Conservation (phyloP, 176 grass and related monocot genomes). For the Themeda triandra region DNA sequence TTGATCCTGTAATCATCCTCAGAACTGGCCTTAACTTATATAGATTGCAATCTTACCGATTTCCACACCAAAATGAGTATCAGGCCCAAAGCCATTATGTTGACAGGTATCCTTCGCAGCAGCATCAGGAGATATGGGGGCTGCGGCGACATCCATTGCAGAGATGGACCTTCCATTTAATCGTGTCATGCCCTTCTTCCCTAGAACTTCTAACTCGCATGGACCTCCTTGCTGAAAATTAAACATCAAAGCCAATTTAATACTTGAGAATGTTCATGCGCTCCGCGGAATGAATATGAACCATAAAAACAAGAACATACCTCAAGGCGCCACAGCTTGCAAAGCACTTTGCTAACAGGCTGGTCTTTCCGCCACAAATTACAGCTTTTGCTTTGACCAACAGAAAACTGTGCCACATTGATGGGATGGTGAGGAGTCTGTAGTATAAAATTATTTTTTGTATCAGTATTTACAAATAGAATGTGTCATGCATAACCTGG, state of each 20-base stretch:
- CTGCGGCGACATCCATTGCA: slow-evolving; percentile 49
- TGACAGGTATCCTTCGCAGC: slow-evolving; percentile 41
- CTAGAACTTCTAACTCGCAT: slow-evolving; percentile 76
- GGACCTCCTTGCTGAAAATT: slow-evolving; percentile 30
- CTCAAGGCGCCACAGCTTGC: slow-evolving; percentile 68
- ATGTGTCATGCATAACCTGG: too few relatives aligned
- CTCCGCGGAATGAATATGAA: slow-evolving; percentile 1
- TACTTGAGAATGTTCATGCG: neutral
- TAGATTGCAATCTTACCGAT: slow-evolving; percentile 68
- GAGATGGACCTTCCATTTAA: slow-evolving; percentile 76
- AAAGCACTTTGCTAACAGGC: slow-evolving; percentile 80
- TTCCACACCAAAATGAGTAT: slow-evolving; percentile 59
- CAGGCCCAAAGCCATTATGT: slow-evolving; percentile 46
- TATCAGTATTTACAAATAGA: slow-evolving; percentile 9
- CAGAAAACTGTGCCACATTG: slow-evolving; percentile 50
- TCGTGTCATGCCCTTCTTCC: slow-evolving; percentile 73
- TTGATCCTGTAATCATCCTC: slow-evolving; percentile 69
- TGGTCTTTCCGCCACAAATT: slow-evolving; percentile 80
- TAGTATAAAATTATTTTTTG: slow-evolving; percentile 22
- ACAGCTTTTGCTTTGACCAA: slow-evolving; percentile 73
- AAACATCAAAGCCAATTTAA: slow-evolving; percentile 15
- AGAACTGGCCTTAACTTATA: slow-evolving; percentile 70
- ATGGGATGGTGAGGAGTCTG: slow-evolving; percentile 88
- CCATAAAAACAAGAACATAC: slow-evolving; percentile 39
- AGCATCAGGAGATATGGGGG: slow-evolving; percentile 51